These are phyloP conservation scores for Kuraishia ogatae DNA, from an alignment of 805 yeast species.

Conservation along the genomic window DNA sequence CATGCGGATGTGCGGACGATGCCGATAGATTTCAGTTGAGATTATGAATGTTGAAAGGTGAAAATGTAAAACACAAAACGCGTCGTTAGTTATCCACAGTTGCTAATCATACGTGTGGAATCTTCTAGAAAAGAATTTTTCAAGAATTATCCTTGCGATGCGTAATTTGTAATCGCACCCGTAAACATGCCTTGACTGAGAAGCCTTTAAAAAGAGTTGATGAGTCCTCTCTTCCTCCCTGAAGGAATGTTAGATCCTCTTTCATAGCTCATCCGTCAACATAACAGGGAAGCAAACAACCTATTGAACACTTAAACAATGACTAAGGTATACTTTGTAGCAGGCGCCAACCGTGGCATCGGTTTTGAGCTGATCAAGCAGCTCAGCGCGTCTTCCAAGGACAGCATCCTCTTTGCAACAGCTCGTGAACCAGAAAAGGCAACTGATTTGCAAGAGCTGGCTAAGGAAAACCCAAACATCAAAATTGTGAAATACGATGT, in stretches of 20 bases:
- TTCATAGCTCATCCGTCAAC: not conserved
- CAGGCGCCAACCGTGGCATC: conserved; percentile 4
- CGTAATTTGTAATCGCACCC: not conserved
- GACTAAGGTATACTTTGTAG: conserved; percentile 2
- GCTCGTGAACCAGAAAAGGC: conserved; percentile 1
- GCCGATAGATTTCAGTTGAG: not conserved
- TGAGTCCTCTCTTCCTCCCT: not conserved
- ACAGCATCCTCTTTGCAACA: not conserved
- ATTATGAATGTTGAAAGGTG: too few relatives aligned
- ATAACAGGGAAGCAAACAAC: not conserved
- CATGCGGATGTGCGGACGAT: not conserved
- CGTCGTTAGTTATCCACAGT: too few relatives aligned
- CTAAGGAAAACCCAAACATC: not conserved
- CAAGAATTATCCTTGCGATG: not conserved
- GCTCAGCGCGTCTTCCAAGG: not conserved
- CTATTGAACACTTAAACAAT: not conserved
- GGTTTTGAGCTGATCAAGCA: conserved; percentile 1
- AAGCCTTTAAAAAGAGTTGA: not conserved
- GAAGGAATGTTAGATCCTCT: not conserved
- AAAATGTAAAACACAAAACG: too few relatives aligned
- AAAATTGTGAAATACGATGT: not conserved
- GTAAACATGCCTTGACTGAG: not conserved
- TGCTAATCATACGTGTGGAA: not conserved
- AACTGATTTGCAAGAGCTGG: not conserved
- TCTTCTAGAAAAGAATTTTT: not conserved